Conservation (phyloP, 2,329 filamentous ascomycete genomes). For the Coccinonectria pachysandricola region DNA sequence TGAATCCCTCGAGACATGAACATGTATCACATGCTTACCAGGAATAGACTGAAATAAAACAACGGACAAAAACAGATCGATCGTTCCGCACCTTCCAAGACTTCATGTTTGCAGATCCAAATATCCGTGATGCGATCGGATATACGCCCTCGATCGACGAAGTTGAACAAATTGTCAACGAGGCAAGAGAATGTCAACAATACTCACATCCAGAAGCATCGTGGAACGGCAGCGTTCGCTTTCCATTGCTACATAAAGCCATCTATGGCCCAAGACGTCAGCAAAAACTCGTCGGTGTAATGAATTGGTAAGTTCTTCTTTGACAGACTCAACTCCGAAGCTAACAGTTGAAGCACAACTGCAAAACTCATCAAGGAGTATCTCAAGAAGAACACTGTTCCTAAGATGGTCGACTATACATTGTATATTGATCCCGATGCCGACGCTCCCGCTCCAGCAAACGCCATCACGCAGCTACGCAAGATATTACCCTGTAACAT, state of each 20-base stretch:
- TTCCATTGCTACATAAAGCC: conserved; percentile 2
- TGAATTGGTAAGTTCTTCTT: conserved; percentile 1
- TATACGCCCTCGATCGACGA: conserved; percentile 1
- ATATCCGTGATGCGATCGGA: conserved; percentile 1
- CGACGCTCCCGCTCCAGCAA: not conserved
- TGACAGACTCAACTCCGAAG: not conserved
- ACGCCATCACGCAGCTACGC: not conserved
- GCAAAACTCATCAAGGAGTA: conserved; percentile 5
- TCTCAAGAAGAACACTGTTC: conserved; percentile 1
- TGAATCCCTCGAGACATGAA: not conserved
- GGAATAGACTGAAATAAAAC: not conserved
- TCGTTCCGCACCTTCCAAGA: conserved; percentile 2
- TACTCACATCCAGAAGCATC: conserved; percentile 2
- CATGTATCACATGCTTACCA: not conserved
- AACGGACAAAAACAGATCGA: conserved; percentile 1
- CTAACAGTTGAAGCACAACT: conserved; percentile 2
- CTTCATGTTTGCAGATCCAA: conserved; percentile 2
- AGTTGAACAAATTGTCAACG: conserved; percentile 1
- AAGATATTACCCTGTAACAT: not conserved
- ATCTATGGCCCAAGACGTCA: conserved; percentile 1
- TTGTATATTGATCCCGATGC: conserved; percentile 1
- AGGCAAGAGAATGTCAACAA: conserved; percentile 3
- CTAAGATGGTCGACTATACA: conserved; percentile 5
- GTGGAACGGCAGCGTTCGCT: conserved; percentile 2
- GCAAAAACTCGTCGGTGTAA: conserved; percentile 1